Evolutionary conservation across 257 asterid genomes (phyloP), one percentile per base, ranked within the genome.

Genomic region (Capsicum pubescens): DNA sequence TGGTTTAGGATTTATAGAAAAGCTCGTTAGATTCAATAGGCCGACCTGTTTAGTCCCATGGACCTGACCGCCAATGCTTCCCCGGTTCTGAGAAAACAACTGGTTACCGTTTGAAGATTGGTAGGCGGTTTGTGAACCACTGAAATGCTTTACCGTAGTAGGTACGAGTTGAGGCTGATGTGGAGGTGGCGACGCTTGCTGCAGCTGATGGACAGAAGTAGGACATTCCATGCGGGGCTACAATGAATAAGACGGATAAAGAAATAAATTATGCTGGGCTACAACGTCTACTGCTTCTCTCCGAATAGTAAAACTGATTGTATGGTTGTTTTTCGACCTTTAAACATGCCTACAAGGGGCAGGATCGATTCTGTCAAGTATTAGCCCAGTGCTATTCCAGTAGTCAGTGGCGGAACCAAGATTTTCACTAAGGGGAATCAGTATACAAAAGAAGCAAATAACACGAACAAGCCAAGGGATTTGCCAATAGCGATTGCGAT

Each of bases 21-120:
- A 6, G 12, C 19, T 83, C 6, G 21, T 66, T 71, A 0, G 3
- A 12, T 76, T 17, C 16, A 26, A 44, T 59, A 67, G 82, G 14
- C 56, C 17, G 32, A 88, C 90, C 90, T 85, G 90, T 82, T 64
- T 83, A 80, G 72, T 12, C 71, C 83, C 85, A 17, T 63, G 82
- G 36, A 71, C 55, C 83, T 64, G 87, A 84, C 5, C 16, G 66
- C 57, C 36, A 42, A 80, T 72, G 69, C 81, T 64, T 42, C 87
- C 82, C 85, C 80, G 80, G 71, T 42, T 85, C 81, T 82, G 86
- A 82, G 64, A 9, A 46, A 61, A 16, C 2, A 10, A 14, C 32
- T 82, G 83, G 57, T 44, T 80, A 15, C 12, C 42, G 26, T 82
- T 82, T 70, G 50, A 61, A 39, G 48, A 39, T 54, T 80, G 86